These are phyloP conservation scores for Polyplosphaeria fusca DNA, from an alignment of 495 filamentous ascomycete genomes.

Conservation along the genomic window DNA sequence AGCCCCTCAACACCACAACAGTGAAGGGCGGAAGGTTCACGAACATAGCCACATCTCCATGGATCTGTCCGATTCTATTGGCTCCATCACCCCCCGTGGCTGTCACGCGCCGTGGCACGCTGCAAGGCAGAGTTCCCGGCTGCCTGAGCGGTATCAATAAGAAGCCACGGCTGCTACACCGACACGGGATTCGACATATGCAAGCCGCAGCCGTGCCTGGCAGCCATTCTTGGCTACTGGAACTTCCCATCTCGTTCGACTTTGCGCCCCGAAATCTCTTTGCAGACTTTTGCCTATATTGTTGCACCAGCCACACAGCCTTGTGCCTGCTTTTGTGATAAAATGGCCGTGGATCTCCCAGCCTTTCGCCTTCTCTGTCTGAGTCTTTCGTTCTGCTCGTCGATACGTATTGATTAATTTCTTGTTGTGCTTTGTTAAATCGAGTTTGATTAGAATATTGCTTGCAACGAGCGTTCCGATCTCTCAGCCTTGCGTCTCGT, in stretches of 20 bases:
- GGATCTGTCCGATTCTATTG: neutral
- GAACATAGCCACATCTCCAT: neutral
- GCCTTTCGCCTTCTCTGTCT: neutral
- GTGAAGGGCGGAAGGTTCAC: neutral
- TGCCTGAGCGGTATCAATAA: neutral
- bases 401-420: neutral
- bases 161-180: neutral
- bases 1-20: neutral
- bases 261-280: neutral
- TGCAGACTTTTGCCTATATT: neutral
- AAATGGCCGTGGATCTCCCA: neutral
- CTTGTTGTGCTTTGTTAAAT: neutral
- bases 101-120: neutral
- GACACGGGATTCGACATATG: neutral
- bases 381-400: neutral
- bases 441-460: neutral
- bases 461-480: neutral
- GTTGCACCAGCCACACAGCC: neutral
- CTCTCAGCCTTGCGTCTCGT: neutral
- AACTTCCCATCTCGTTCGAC: neutral
- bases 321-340: neutral
- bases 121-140: neutral
- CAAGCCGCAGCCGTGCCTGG: neutral
- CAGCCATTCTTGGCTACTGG: neutral
- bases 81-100: neutral